Percentiles rank a stretch among this genome's conserved stretches.
These are phyloP conservation scores for Vigna hirtella DNA, from an alignment of 306 rosid species.

Conservation along the genomic window DNA sequence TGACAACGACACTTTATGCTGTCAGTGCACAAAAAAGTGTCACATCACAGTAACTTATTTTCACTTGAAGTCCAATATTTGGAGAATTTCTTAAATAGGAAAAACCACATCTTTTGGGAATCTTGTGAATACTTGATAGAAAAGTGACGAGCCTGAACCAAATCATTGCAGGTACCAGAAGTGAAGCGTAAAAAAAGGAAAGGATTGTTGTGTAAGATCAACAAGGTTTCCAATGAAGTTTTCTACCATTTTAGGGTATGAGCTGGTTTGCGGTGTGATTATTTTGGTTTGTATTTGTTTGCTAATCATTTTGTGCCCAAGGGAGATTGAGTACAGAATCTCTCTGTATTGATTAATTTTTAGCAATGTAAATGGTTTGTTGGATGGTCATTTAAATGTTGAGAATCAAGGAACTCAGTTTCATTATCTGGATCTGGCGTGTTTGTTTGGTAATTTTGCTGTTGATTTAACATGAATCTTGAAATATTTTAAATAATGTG, in stretches of 20 bases:
- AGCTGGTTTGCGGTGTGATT: slow-evolving; percentile 46
- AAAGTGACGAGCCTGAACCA: slow-evolving; percentile 35
- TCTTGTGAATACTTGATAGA: slow-evolving; percentile 39
- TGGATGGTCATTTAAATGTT: slow-evolving; percentile 32
- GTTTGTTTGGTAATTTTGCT: slow-evolving; percentile 28
- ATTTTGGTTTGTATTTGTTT: slow-evolving; percentile 38
- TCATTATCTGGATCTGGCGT: slow-evolving; percentile 32
- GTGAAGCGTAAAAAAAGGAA: slow-evolving; percentile 1
- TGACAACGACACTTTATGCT: neutral
- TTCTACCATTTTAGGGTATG: neutral
- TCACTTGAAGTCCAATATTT: neutral
- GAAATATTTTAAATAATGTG: slow-evolving; percentile 25
- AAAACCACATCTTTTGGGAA: neutral
- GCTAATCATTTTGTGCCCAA: slow-evolving; percentile 24
- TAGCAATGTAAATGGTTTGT: slow-evolving; percentile 40
- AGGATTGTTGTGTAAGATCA: slow-evolving; percentile 31
- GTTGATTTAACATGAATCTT: slow-evolving; percentile 5
- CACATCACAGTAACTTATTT: neutral
- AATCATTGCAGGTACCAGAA: slow-evolving; percentile 43
- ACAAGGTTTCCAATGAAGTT: slow-evolving; percentile 30
- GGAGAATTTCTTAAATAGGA: neutral
- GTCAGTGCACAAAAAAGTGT: neutral
- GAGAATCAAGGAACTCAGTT: slow-evolving; percentile 42
- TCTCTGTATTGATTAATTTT: slow-evolving; percentile 50
- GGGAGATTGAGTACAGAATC: slow-evolving; percentile 48